Conservation (phyloP, 768 basidiomycete species). For the Boletus patriciae region DNA sequence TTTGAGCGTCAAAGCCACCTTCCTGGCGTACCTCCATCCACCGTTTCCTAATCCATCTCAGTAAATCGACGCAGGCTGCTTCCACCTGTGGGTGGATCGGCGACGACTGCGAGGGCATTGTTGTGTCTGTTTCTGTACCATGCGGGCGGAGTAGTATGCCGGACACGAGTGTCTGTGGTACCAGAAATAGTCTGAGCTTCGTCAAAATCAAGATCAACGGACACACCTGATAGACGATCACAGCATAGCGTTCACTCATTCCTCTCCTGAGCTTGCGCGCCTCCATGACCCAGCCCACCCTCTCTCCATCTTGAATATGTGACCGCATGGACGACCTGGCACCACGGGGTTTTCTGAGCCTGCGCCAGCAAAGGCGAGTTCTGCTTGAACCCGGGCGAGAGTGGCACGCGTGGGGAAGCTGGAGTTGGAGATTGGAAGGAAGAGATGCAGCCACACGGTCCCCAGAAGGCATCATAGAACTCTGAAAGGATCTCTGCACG, state of each 20-base stretch:
- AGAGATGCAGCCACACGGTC: constrained; percentile 67
- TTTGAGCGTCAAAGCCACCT: constrained; percentile 74
- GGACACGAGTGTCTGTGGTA: constrained; percentile 63
- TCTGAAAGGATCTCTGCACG: constrained; percentile 78
- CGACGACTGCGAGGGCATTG: constrained; percentile 69
- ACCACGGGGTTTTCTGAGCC: constrained; percentile 58
- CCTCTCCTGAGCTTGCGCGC: constrained; percentile 51
- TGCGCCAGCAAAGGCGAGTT: constrained; percentile 54
- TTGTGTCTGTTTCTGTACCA: constrained; percentile 52
- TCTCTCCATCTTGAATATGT: constrained; percentile 82
- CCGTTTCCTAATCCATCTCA: constrained; percentile 70
- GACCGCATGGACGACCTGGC: constrained; percentile 79
- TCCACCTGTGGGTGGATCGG: constrained; percentile 73
- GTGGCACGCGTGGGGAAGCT: constrained; percentile 62
- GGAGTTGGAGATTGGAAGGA: constrained; percentile 64
- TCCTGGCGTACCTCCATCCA: constrained; percentile 76
- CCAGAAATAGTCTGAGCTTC: not conserved
- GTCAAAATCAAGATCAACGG: not conserved
- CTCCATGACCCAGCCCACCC: constrained; percentile 75
- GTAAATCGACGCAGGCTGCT: constrained; percentile 47
- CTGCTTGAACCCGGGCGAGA: constrained; percentile 71
- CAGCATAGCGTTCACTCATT: constrained; percentile 63
- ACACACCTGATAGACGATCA: constrained; percentile 72
- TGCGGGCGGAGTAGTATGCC: constrained; percentile 72
- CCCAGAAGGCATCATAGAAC: constrained; percentile 82